Conservation (phyloP, 208 protist species). For the Wallacemonas sp. region DNA sequence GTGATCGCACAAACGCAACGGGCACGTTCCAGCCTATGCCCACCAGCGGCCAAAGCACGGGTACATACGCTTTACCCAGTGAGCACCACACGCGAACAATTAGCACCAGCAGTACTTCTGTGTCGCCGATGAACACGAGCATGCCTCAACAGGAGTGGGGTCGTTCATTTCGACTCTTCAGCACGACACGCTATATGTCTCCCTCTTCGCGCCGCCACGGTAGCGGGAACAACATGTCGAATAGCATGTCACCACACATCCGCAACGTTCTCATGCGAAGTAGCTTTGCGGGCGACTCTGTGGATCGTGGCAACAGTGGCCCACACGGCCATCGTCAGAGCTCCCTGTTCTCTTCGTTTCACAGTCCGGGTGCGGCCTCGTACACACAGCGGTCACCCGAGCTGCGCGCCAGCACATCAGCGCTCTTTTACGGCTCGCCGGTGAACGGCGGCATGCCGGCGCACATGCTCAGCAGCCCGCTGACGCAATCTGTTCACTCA, state of each 20-base stretch:
- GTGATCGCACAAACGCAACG: conserved; percentile 6
- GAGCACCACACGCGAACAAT: conserved; percentile 34
- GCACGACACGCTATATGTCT: conserved; percentile 33
- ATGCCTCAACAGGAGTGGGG: conserved; percentile 60
- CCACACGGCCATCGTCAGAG: not conserved
- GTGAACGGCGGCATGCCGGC: not conserved
- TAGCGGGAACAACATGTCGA: not conserved
- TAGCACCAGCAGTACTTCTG: conserved; percentile 57
- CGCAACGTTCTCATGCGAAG: conserved; percentile 1
- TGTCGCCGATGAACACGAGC: conserved; percentile 54
- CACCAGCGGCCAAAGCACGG: conserved; percentile 2
- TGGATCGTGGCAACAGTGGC: not conserved
- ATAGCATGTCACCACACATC: not conserved
- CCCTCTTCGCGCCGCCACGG: not conserved
- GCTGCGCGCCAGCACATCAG: not conserved
- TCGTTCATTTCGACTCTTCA: conserved; percentile 77
- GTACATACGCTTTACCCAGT: conserved; percentile 1
- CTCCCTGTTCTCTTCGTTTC: not conserved
- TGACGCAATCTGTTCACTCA: not conserved
- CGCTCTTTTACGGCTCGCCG: not conserved
- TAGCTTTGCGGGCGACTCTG: conserved; percentile 1
- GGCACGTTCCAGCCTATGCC: conserved; percentile 9
- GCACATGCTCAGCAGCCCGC: not conserved
- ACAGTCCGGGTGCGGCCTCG: not conserved
- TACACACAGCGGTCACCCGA: not conserved